phyloP scores from a whole-genome alignment of 257 asterid species.

The Cruciata laevipes region DNA sequence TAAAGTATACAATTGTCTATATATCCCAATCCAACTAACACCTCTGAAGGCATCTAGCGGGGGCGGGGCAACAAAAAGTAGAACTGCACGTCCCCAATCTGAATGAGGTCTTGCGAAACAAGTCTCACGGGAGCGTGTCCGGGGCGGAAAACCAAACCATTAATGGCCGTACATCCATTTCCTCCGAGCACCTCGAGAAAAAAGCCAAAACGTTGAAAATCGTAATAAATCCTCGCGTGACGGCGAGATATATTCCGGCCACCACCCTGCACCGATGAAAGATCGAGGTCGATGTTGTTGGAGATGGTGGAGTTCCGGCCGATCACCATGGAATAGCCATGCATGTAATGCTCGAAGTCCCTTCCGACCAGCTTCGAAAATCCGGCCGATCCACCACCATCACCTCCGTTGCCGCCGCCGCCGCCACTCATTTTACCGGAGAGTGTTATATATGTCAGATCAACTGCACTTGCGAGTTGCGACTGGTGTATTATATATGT shows the following conservation, averaged over 20 bases:
- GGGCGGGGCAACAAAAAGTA: slow-evolving; percentile 68
- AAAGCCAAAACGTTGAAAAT: slow-evolving; percentile 88
- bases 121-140: slow-evolving; percentile 78
- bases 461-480: too few relatives aligned
- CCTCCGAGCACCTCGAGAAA: slow-evolving; percentile 91
- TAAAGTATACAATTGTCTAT: too few relatives aligned
- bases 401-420: slow-evolving; percentile 40
- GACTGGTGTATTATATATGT: too few relatives aligned
- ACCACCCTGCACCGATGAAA: slow-evolving; percentile 95
- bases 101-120: slow-evolving; percentile 88
- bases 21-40: too few relatives aligned
- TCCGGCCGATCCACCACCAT: slow-evolving; percentile 89
- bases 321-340: slow-evolving; percentile 79
- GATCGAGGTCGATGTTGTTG: slow-evolving; percentile 69
- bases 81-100: slow-evolving; percentile 85
- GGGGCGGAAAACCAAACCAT: slow-evolving; percentile 83
- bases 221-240: slow-evolving; percentile 95
- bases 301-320: slow-evolving; percentile 96
- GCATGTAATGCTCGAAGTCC: slow-evolving; percentile 95
- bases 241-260: slow-evolving; percentile 96
- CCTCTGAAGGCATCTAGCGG: too few relatives aligned
- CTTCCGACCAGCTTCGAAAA: slow-evolving; percentile 93
- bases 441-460: too few relatives aligned
- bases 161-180: slow-evolving; percentile 85
- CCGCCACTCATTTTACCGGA: slow-evolving; percentile 38